These are phyloP conservation scores for Starmerella davenportii DNA, from an alignment of 805 yeast genomes.

Conservation along the genomic window DNA sequence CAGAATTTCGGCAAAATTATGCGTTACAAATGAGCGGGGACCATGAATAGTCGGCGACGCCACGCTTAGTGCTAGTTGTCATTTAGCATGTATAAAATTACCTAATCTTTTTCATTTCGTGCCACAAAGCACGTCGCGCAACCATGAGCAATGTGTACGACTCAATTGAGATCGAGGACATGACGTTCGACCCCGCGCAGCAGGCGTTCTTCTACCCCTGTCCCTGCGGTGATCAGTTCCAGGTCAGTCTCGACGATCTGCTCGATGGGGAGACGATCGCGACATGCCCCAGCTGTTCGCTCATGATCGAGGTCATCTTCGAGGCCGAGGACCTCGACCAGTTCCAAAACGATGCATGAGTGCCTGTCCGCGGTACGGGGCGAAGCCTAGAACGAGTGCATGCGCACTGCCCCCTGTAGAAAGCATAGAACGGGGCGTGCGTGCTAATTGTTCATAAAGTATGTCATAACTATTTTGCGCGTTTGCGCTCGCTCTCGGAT, in stretches of 20 bases:
- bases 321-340: slow-evolving; percentile 33
- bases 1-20: no score
- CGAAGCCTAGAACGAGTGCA: not conserved
- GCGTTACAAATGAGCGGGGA: no score
- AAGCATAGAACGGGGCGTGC: no score
- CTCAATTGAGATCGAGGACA: slow-evolving; percentile 92
- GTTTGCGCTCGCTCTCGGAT: not conserved
- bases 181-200: slow-evolving; percentile 69
- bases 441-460: no score
- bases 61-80: no score
- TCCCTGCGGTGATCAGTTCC: slow-evolving; percentile 94
- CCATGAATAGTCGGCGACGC: no score
- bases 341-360: slow-evolving; percentile 9
- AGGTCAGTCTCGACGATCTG: slow-evolving; percentile 67
- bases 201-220: slow-evolving; percentile 86
- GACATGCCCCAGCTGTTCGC: slow-evolving; percentile 88
- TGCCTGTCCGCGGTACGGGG: slow-evolving; percentile 2
- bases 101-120: not conserved
- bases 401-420: not conserved
- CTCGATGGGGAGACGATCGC: slow-evolving; percentile 76
- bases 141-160: slow-evolving; percentile 36
- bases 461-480: not conserved
- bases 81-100: no score
- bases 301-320: slow-evolving; percentile 81
- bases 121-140: not conserved